Evolutionary conservation across 352 stramenopile genomes (phyloP).

Genomic region (Globisporangium viniferum): DNA sequence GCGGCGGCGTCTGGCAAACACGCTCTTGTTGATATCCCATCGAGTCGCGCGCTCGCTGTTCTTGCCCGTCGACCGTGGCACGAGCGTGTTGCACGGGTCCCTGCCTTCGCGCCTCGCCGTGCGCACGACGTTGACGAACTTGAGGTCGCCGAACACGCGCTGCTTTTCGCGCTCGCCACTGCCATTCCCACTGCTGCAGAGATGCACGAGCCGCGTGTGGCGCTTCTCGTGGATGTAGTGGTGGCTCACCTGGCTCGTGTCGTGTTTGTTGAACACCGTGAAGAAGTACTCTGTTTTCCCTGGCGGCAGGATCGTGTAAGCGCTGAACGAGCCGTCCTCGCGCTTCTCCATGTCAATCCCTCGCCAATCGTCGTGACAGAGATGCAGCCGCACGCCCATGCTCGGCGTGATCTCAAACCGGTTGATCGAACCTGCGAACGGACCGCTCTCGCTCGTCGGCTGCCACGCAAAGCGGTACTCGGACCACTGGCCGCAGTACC

Average conservation of each 20-base stretch:
- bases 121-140: constrained; percentile 55
- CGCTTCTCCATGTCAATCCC: constrained; percentile 61
- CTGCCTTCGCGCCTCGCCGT: constrained; percentile 46
- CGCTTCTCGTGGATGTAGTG: constrained; percentile 50
- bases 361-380: constrained; percentile 70
- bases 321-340: constrained; percentile 55
- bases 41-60: constrained; percentile 28
- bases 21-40: constrained; percentile 83
- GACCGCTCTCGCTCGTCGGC: constrained; percentile 32
- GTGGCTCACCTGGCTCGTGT: constrained; percentile 26
- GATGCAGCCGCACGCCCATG: constrained; percentile 51
- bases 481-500: constrained; percentile 74
- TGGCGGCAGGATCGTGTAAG: constrained; percentile 59
- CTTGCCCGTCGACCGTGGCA: constrained; percentile 50
- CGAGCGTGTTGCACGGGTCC: constrained; percentile 70
- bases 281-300: constrained; percentile 81
- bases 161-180: neutral
- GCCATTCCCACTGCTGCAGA: neutral
- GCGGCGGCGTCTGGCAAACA: constrained; percentile 58
- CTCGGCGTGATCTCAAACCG: constrained; percentile 31
- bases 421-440: constrained; percentile 27
- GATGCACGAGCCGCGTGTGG: constrained; percentile 23
- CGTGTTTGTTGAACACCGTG: constrained; percentile 34
- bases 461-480: constrained; percentile 75
- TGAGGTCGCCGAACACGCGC: constrained; percentile 28